phyloP scores from a whole-genome alignment of 2,329 filamentous ascomycete species.

The Alternaria burnsii region DNA sequence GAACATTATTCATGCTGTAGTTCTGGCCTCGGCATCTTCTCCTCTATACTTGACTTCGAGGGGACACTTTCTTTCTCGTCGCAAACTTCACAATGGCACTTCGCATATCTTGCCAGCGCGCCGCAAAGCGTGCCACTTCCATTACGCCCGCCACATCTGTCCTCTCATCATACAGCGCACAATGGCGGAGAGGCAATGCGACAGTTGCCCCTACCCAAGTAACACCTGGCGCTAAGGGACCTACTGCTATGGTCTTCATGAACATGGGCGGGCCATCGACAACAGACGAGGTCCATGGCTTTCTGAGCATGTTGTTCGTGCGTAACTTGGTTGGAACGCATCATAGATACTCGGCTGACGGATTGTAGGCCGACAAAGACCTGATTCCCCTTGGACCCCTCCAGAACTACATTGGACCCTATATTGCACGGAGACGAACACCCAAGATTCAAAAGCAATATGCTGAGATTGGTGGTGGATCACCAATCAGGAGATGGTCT shows the following conservation, averaged over 20 bases:
- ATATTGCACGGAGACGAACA: slow-evolving; percentile 86
- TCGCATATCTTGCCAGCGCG: slow-evolving; percentile 44
- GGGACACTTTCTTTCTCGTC: slow-evolving; percentile 13
- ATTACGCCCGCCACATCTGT: slow-evolving; percentile 38
- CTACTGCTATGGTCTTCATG: slow-evolving; percentile 97
- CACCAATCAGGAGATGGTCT: slow-evolving; percentile 97
- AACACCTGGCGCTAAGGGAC: slow-evolving; percentile 74
- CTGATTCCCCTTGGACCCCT: slow-evolving; percentile 93
- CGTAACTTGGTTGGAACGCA: slow-evolving; percentile 43
- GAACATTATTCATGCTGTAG: slow-evolving; percentile 32
- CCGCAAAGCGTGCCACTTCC: slow-evolving; percentile 44
- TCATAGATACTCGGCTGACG: slow-evolving; percentile 25
- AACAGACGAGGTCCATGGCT: slow-evolving; percentile 85
- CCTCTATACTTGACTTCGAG: slow-evolving; percentile 1
- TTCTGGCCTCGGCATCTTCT: slow-evolving; percentile 29
- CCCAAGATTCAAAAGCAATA: slow-evolving; percentile 98
- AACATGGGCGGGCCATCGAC: slow-evolving; percentile 98
- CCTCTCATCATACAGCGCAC: slow-evolving; percentile 42
- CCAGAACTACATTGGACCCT: slow-evolving; percentile 87
- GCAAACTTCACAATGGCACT: slow-evolving; percentile 52
- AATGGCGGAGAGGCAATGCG: slow-evolving; percentile 50
- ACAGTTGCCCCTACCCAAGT: slow-evolving; percentile 78
- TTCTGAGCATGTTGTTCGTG: slow-evolving; percentile 92
- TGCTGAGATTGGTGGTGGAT: slow-evolving; percentile 93
- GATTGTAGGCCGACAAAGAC: slow-evolving; percentile 80